Base-by-base conservation (phyloP, 2,329 filamentous ascomycete species). In the Albophoma yamanashiensis region DNA sequence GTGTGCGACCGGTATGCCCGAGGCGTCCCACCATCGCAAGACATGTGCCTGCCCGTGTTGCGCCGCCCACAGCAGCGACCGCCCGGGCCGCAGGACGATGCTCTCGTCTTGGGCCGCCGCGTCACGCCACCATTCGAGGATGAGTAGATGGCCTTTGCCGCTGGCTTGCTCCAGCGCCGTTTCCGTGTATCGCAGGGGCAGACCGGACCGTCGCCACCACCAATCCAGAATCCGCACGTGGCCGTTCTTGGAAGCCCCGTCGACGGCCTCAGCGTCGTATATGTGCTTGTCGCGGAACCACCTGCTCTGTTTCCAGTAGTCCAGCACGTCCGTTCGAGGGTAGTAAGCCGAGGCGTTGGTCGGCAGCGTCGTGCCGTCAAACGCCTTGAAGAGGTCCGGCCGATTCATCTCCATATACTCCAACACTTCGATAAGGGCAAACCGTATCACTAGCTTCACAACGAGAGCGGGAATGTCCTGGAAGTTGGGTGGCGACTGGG, bases 91-190 rank as follows among this genome's bases (percentile, higher is more conserved):
- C 17, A 95, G 79, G 7, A 80, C 76, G 57, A 85, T 76, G 1
- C 74, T 74, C 52, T 87, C 80, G 67, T 87, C 81, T 58, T 82
- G 80, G 17, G 79, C 75, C 15, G 82, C 83, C 0, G 87, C 86
- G 62, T 88, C 82, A 66, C 90, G 89, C 93, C 93, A 97, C 93
- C 93, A 97, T 67, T 95, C 88, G 1, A 97, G 81, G 0, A 97
- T 91, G 8, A 85, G 78, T n/a, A 96, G 80, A 64, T 94, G 89
- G 9, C 92, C 92, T 68, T 91, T 88, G 4, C 87, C 87, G 61
- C 89, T 93, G 38, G 93, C 92, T 68, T 92, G 89, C 73, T 97
- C 93, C 22, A 97, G 82, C 0, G 93, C 91, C 6, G 86, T 82
- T 71, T 96, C 91, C 14, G 89, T 96, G 73, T 94, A 96, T 65